Evolutionary conservation across 192 early-diverging fungal genomes (phyloP), one percentile per base, ranked within the genome.

Genomic region (Backusella westeae): DNA sequence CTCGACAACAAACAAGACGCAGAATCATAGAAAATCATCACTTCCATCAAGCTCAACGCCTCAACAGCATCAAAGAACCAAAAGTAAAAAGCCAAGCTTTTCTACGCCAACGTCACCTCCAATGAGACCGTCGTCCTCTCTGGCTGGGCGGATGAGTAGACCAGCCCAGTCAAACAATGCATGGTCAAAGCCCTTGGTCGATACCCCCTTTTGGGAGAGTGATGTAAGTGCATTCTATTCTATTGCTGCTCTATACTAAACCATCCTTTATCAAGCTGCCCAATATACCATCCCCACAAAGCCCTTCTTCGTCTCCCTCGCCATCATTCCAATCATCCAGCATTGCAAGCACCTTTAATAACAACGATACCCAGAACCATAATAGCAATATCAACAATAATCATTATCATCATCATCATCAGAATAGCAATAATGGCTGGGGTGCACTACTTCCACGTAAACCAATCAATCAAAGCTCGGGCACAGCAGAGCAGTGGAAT

Each of bases 121-220:
- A 63, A 63, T 0, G 9, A 29, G 56, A 63, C 26, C 56, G 10
- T 4, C 56, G 3, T 14, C 26, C 4, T 29, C 21, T 14, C 23
- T 29, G 9, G 26, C 9, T 63, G 26, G 56, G 23, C 56, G 56
- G 9, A 26, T 63, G 1, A 29, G 56, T 63, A 63, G 56, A 63
- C 56, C 56, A 29, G 56, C 23, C 19, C 4, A n/a, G 46, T 17
- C 46, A 63, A 63, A 39, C 36, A 69, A 42, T 69, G 42, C 9
- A 5, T 71, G 70, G 70, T 71, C 39, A 15, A 36, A 8, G 0
- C 39, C 39, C 0, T 49, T 71, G 8, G 70, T 49, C 5, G 19
- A 44, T 49, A 39, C 35, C 8, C 70, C 70, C 41, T 71, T 71
- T 44, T 71, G 70, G 70, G 68, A 69, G 19, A 69, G 56, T 12